Percentiles rank a stretch among this genome's conserved stretches.
Conservation (phyloP, 345 rosid genomes). For the Eutrema heterophyllum region DNA sequence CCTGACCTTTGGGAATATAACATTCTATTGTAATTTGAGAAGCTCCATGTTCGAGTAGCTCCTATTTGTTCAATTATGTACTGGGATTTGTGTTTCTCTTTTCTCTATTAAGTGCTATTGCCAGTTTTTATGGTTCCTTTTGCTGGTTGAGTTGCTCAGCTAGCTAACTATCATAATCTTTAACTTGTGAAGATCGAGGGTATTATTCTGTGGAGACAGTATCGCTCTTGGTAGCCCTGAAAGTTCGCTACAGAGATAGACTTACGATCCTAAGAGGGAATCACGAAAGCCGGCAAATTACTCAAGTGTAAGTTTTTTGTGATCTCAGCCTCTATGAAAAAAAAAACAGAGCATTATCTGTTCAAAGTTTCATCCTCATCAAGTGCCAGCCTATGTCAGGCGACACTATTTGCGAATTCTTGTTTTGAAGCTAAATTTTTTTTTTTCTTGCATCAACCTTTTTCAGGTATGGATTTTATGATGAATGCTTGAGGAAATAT, state of each 20-base stretch:
- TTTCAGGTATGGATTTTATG: constrained; percentile 91
- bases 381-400: no score
- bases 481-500: constrained; percentile 90
- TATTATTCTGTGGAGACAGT: constrained; percentile 95
- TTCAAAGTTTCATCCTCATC: background rate
- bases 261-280: constrained; percentile 89
- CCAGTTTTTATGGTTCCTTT: background rate
- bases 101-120: background rate
- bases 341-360: background rate
- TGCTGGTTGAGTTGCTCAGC: background rate
- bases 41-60: background rate
- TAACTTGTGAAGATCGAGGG: constrained; percentile 74
- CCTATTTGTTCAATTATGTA: no score
- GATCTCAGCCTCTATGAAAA: background rate
- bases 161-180: background rate
- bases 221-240: constrained; percentile 83
- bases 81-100: background rate
- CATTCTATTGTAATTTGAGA: background rate
- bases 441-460: background rate
- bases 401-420: background rate
- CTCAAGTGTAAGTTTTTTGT: constrained; percentile 70
- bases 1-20: background rate
- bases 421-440: background rate
- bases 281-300: constrained; percentile 95
- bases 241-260: constrained; percentile 95